phyloP scores from a whole-genome alignment of 495 filamentous ascomycete genomes.

The Collariella sp. region DNA sequence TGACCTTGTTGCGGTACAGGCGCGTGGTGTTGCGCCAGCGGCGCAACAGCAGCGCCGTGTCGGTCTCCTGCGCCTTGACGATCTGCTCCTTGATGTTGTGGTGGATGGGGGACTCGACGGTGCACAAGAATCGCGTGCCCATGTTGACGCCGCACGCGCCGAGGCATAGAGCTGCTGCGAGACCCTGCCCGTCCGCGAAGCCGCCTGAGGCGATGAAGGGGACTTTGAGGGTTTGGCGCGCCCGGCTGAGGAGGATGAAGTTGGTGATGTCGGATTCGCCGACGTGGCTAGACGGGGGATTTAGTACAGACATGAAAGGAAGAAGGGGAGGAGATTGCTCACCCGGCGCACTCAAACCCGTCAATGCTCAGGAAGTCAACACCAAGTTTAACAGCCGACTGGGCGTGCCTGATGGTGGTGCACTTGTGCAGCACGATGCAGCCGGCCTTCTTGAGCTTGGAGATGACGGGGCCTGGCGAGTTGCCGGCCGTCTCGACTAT shows the following conservation, averaged over 20 bases:
- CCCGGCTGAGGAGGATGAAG: constrained; percentile 83
- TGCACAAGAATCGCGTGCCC: constrained; percentile 92
- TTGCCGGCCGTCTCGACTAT: constrained; percentile 98
- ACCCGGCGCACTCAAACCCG: constrained; percentile 95
- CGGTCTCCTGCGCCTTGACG: constrained; percentile 77
- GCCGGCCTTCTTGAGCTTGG: constrained; percentile 71
- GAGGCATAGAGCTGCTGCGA: constrained; percentile 83
- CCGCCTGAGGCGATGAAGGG: constrained; percentile 96
- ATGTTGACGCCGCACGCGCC: constrained; percentile 96
- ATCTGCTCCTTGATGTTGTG: constrained; percentile 88
- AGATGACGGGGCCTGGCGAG: constrained; percentile 83
- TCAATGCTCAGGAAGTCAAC: constrained; percentile 96
- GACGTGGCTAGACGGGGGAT: too few relatives aligned
- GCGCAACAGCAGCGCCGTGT: constrained; percentile 80
- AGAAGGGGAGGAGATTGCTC: constrained; percentile 29
- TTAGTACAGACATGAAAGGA: too few relatives aligned
- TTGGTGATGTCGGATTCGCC: constrained; percentile 97
- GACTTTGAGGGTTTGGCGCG: constrained; percentile 71
- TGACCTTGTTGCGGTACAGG: constrained; percentile 82
- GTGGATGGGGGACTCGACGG: constrained; percentile 86
- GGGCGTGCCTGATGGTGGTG: constrained; percentile 90
- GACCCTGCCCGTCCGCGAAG: constrained; percentile 88
- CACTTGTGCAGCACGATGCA: constrained; percentile 90
- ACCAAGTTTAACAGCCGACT: constrained; percentile 85
- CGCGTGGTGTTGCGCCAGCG: constrained; percentile 90